These are phyloP conservation scores for Speleostelium caveatum DNA, from an alignment of 78 protist genomes.

Conservation along the genomic window DNA sequence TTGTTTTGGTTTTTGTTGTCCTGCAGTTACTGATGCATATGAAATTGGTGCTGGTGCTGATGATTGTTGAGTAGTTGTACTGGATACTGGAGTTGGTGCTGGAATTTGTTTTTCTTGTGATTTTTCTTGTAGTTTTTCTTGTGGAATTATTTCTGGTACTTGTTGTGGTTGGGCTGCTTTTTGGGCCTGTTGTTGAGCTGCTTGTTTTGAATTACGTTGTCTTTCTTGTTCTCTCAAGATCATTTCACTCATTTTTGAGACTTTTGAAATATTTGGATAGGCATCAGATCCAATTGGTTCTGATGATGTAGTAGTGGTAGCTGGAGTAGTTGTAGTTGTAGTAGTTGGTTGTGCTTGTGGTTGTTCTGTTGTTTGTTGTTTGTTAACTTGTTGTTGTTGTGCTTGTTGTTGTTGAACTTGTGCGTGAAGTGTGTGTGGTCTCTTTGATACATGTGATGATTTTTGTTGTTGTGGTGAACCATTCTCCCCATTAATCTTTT, in stretches of 20 bases:
- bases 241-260: not conserved
- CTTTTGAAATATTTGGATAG: not conserved
- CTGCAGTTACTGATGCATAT: not conserved
- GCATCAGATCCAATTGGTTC: not conserved
- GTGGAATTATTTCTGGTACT: not conserved
- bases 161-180: constrained; percentile 1
- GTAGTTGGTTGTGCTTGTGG: constrained; percentile 7
- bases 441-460: constrained; percentile 3
- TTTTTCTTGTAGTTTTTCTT: constrained; percentile 1
- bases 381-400: not conserved
- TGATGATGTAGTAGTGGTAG: constrained; percentile 11
- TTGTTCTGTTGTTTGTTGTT: not conserved
- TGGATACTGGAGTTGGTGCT: not conserved
- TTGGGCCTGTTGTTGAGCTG: not conserved
- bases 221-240: not conserved
- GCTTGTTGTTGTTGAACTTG: not conserved
- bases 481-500: not conserved
- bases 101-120: constrained; percentile 9
- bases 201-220: not conserved
- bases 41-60: not conserved
- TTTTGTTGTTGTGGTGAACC: constrained; percentile 15
- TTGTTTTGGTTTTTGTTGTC: not conserved
- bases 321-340: not conserved
- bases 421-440: constrained; percentile 9
- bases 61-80: not conserved